These are phyloP conservation scores for Fusarium chaquense DNA, from an alignment of 2,329 filamentous ascomycete genomes.

Conservation along the genomic window DNA sequence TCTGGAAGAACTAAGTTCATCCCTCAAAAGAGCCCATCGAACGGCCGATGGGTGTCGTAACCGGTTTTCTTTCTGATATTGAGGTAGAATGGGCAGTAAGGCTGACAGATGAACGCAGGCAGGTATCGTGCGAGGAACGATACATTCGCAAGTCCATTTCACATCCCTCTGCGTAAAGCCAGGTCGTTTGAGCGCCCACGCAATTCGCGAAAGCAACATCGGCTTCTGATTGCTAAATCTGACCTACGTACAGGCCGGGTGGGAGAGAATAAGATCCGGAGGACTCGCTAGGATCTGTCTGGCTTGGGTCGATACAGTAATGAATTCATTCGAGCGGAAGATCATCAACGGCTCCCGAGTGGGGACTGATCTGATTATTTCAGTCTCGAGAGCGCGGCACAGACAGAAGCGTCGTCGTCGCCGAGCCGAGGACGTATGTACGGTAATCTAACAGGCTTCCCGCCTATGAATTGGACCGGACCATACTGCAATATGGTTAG, in stretches of 20 bases:
- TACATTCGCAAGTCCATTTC: constrained; percentile 10
- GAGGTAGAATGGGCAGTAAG: neutral
- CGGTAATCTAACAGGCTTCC: constrained; percentile 17
- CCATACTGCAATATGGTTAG: constrained; percentile 15
- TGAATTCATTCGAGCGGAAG: constrained; percentile 31
- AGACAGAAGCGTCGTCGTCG: constrained; percentile 7
- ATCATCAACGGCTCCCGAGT: constrained; percentile 37
- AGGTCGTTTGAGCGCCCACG: neutral
- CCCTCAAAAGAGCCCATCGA: neutral
- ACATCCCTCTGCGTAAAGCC: constrained; percentile 1
- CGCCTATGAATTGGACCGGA: constrained; percentile 11
- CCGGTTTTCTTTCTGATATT: neutral
- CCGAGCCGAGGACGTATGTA: neutral
- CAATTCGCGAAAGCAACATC: neutral
- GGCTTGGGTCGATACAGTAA: constrained; percentile 28
- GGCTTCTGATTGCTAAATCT: constrained; percentile 9
- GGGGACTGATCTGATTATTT: constrained; percentile 35
- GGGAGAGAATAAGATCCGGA: constrained; percentile 22
- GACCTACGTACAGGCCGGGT: constrained; percentile 1
- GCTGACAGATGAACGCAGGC: constrained; percentile 8
- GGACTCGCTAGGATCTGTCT: constrained; percentile 29
- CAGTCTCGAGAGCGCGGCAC: constrained; percentile 21
- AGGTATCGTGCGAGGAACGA: neutral
- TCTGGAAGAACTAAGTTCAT: neutral
- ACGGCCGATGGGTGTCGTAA: neutral